Evolutionary conservation across 192 early-diverging fungal genomes (phyloP), one percentile per base, ranked within the genome.

Genomic region (Geranomyces variabilis): DNA sequence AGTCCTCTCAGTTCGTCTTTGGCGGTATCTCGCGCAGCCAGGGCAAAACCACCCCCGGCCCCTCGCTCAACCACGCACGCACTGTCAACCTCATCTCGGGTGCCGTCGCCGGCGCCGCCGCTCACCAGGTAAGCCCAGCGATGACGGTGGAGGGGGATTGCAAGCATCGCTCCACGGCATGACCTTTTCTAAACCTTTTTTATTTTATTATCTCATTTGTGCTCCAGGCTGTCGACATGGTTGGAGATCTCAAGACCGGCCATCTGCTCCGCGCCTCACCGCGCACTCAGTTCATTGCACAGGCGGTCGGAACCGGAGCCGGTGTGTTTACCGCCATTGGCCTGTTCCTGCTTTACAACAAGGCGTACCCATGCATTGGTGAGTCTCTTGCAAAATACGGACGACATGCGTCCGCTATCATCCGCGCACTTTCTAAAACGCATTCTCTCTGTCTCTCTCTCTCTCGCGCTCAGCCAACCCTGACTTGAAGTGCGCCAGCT

Each of bases 191-290:
- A n/a, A n/a, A n/a, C n/a, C n/a, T n/a, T n/a, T n/a, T n/a, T n/a
- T n/a, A n/a, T 57, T 12, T 57, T 24, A 22, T 22, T 57, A 10
- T 22, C 55, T 13, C 55, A 10, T 12, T 22, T 24, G 55, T 22
- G 67, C 69, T 76, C 33, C 86, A 89, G 73, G 84, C 87, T 13
- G 90, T 88, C 66, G 91, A 93, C 62, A 78, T 92, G 71, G 90
- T 91, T 84, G 85, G 87, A 70, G 93, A 95, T 74, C 75, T 95
- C 44, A 95, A 95, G 67, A 95, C 93, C 7, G 93, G 93, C 7
- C 92, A 95, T 63, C 49, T 95, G 28, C 81, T 95, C 47, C 84
- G 85, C 31, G 93, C 93, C 14, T 91, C 91, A 0, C 93, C 93
- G 6, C 86, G 88, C 49, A 89, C 93, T 0, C 93, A 95, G 77